Percentiles rank a stretch among this genome's conserved stretches.
Evolutionary conservation across 164 flowering plant genomes (phyloP).

Genomic region (Sextonia rubra): DNA sequence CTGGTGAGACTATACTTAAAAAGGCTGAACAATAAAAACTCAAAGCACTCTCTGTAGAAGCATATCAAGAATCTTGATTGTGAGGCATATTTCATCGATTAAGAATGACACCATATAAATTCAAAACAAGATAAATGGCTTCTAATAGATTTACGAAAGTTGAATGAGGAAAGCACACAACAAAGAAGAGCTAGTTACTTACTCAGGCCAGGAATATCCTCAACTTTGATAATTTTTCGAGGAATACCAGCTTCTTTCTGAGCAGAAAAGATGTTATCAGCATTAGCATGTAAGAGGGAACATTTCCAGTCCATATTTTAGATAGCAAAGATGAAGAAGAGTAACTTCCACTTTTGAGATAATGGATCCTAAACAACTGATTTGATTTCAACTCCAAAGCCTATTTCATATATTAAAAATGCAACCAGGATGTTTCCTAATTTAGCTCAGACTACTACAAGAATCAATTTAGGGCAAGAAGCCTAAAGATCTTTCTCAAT

Average conservation of each 20-base stretch:
- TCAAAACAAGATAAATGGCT: neutral
- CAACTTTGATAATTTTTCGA: conserved; percentile 61
- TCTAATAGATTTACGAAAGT: neutral
- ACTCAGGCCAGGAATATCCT: conserved; percentile 96
- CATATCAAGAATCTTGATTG: too few relatives aligned
- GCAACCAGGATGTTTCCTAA: too few relatives aligned
- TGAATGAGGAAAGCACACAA: neutral
- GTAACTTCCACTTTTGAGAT: neutral
- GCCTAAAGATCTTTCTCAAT: too few relatives aligned
- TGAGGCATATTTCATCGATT: too few relatives aligned
- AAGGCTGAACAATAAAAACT: too few relatives aligned
- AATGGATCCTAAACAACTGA: neutral
- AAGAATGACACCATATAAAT: too few relatives aligned
- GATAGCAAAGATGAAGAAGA: neutral
- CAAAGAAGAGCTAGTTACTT: conserved; percentile 28
- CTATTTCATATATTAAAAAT: too few relatives aligned
- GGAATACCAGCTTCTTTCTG: conserved; percentile 95
- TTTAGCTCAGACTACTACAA: too few relatives aligned
- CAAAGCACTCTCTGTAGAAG: too few relatives aligned
- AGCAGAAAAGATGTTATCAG: conserved; percentile 9
- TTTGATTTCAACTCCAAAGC: too few relatives aligned
- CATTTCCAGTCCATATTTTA: neutral
- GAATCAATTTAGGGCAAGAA: too few relatives aligned
- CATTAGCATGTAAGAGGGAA: neutral
- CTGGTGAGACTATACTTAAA: too few relatives aligned